Percentiles rank a stretch among this genome's conserved stretches.
These are phyloP conservation scores for Candida ortonii DNA, from an alignment of 805 yeast genomes.

Conservation along the genomic window DNA sequence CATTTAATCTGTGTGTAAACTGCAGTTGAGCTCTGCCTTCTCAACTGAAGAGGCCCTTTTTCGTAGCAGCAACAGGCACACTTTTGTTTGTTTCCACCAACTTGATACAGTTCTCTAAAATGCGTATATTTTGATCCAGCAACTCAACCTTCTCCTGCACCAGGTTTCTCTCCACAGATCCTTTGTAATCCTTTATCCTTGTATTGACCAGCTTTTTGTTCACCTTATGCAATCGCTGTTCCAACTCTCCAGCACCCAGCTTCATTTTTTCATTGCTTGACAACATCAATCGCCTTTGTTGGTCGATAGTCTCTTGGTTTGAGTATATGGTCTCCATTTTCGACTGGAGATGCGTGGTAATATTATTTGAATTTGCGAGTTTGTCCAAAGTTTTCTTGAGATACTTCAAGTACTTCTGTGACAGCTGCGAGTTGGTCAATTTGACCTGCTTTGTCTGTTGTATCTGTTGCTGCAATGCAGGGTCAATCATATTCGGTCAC, in stretches of 20 bases:
- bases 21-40: too few relatives aligned
- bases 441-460: constrained; percentile 23
- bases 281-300: constrained; percentile 20
- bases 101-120: constrained; percentile 56
- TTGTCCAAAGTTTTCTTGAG: constrained; percentile 21
- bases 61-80: constrained; percentile 16
- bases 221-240: constrained; percentile 15
- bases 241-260: constrained; percentile 11
- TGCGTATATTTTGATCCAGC: constrained; percentile 68
- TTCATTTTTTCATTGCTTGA: constrained; percentile 13
- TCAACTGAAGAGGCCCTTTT: constrained; percentile 22
- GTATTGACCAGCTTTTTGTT: constrained; percentile 15
- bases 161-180: constrained; percentile 12
- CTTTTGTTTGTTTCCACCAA: constrained; percentile 31
- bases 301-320: constrained; percentile 27
- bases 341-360: constrained; percentile 21
- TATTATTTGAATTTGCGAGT: constrained; percentile 12
- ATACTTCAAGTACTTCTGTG: constrained; percentile 22
- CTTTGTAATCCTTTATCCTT: constrained; percentile 10
- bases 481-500: constrained; percentile 19
- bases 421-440: constrained; percentile 19
- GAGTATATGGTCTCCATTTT: constrained; percentile 30
- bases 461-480: constrained; percentile 24
- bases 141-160: constrained; percentile 61
- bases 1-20: too few relatives aligned